Percentiles rank a stretch among this genome's conserved stretches.
Evolutionary conservation across 2,329 filamentous ascomycete genomes (phyloP).

Genomic region (Ceratocystis alfenasii): DNA sequence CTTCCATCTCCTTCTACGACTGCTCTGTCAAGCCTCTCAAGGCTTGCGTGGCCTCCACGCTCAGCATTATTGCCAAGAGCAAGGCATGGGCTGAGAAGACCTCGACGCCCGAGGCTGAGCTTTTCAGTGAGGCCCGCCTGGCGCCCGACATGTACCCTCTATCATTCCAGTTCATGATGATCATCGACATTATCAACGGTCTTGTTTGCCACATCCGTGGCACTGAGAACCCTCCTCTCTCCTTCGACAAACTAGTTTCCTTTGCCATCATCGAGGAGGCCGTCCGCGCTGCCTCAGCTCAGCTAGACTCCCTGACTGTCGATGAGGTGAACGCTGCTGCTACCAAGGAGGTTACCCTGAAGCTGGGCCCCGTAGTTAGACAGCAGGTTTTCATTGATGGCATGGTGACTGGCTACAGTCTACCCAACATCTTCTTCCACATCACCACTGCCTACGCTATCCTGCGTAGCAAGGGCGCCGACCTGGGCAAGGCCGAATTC

Average conservation of each 20-base stretch:
- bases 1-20: conserved; percentile 16
- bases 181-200: not conserved
- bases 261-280: conserved; percentile 9
- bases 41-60: not conserved
- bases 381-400: conserved; percentile 21
- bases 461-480: conserved; percentile 44
- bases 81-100: conserved; percentile 7
- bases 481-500: conserved; percentile 47
- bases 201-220: conserved; percentile 13
- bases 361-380: conserved; percentile 25
- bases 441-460: conserved; percentile 44
- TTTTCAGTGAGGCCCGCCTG: conserved; percentile 24
- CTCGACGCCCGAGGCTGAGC: conserved; percentile 5
- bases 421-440: conserved; percentile 54
- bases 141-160: conserved; percentile 31
- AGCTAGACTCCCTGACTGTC: conserved; percentile 12
- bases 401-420: conserved; percentile 30
- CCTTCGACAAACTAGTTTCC: conserved; percentile 6
- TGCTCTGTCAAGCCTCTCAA: conserved; percentile 12
- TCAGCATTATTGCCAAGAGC: conserved; percentile 17
- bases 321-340: conserved; percentile 28
- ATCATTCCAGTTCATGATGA: conserved; percentile 27
- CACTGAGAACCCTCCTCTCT: not conserved
- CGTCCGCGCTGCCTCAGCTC: conserved; percentile 8
- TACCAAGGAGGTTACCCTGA: conserved; percentile 27